Conservation (phyloP, 345 rosid species). For the Linum usitatissimum region DNA sequence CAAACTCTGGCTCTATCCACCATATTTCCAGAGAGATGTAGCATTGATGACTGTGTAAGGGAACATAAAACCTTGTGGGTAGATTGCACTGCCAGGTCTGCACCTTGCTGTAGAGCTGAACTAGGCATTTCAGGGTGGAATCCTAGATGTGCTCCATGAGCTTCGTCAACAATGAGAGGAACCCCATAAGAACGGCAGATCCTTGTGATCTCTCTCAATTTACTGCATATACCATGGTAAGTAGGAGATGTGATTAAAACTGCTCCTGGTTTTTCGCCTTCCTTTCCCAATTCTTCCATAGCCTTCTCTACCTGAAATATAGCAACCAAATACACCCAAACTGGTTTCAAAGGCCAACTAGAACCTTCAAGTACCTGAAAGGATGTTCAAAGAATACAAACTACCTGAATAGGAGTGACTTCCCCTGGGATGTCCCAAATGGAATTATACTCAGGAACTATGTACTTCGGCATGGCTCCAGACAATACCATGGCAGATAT, state of each 20-base stretch:
- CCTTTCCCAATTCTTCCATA: slow-evolving; percentile 34
- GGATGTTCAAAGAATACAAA: not conserved
- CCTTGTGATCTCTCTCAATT: slow-evolving; percentile 16
- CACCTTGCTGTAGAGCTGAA: slow-evolving; percentile 20
- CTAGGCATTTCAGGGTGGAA: slow-evolving; percentile 19
- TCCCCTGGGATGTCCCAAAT: slow-evolving; percentile 45
- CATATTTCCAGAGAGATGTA: slow-evolving; percentile 41
- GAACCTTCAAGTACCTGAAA: no score
- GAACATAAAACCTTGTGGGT: slow-evolving; percentile 28
- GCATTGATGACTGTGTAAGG: slow-evolving; percentile 57
- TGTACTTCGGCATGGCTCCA: slow-evolving; percentile 46
- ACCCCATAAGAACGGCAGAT: slow-evolving; percentile 2
- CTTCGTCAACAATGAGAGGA: slow-evolving; percentile 6
- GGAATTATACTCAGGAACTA: slow-evolving; percentile 35
- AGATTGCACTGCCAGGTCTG: slow-evolving; percentile 22
- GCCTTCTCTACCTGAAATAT: slow-evolving; percentile 32
- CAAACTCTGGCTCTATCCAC: slow-evolving; percentile 37
- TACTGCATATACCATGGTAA: slow-evolving; percentile 55
- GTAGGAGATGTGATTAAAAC: slow-evolving; percentile 58
- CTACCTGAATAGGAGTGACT: slow-evolving; percentile 33
- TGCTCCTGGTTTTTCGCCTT: slow-evolving; percentile 39
- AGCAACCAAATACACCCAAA: no score
- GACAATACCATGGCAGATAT: slow-evolving; percentile 44
- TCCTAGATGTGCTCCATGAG: slow-evolving; percentile 21
- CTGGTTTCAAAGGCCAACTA: slow-evolving; percentile 12